phyloP scores from a whole-genome alignment of 352 stramenopile species.

The Pythium coloratum region DNA sequence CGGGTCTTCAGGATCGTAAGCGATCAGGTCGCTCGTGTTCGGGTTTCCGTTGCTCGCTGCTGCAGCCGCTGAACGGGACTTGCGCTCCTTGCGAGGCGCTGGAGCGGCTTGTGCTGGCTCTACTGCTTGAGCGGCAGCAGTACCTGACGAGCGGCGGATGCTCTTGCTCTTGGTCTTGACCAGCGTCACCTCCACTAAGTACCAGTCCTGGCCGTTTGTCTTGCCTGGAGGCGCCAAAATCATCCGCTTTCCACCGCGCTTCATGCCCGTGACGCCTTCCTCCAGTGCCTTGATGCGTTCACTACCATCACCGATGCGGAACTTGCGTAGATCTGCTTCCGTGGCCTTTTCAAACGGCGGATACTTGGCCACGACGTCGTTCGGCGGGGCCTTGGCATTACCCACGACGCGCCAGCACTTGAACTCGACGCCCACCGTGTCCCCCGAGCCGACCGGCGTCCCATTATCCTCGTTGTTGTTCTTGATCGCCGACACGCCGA shows the following conservation, averaged over 20 bases:
- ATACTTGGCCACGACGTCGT: slow-evolving; percentile 78
- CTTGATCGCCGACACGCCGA: slow-evolving; percentile 50
- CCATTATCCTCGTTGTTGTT: slow-evolving; percentile 41
- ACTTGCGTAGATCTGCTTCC: slow-evolving; percentile 59
- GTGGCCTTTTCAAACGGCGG: slow-evolving; percentile 67
- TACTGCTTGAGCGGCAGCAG: slow-evolving; percentile 17
- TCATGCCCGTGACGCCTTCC: slow-evolving; percentile 88
- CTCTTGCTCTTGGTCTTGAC: slow-evolving; percentile 66
- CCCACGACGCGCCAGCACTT: slow-evolving; percentile 78
- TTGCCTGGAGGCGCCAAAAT: slow-evolving; percentile 84
- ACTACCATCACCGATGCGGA: slow-evolving; percentile 71
- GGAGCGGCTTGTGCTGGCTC: not conserved
- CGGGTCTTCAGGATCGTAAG: slow-evolving; percentile 41
- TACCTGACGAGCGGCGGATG: slow-evolving; percentile 35
- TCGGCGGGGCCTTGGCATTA: slow-evolving; percentile 52
- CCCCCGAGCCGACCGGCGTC: slow-evolving; percentile 40
- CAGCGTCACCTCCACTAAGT: slow-evolving; percentile 75
- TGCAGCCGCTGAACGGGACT: slow-evolving; percentile 4
- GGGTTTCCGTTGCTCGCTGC: not conserved
- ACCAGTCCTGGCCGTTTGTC: slow-evolving; percentile 82
- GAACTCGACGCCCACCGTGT: slow-evolving; percentile 68
- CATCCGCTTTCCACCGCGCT: slow-evolving; percentile 83
- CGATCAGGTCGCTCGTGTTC: slow-evolving; percentile 42
- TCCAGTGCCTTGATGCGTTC: slow-evolving; percentile 89
- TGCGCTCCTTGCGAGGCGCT: slow-evolving; percentile 7